These are phyloP conservation scores for Wickerhamiella hasegawae DNA, from an alignment of 805 yeast species.

Conservation along the genomic window DNA sequence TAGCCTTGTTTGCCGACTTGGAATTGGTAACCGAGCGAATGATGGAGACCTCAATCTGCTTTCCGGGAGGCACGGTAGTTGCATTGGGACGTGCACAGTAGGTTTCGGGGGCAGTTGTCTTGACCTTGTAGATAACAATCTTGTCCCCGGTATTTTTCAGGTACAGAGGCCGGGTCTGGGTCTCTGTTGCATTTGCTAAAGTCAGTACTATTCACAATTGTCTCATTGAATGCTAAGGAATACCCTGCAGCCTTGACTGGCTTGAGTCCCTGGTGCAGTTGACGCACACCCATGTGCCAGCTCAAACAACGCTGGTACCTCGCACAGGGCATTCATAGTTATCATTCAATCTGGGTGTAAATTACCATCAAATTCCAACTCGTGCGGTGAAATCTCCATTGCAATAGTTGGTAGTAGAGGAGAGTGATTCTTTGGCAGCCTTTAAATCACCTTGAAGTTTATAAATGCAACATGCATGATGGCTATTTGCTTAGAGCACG, in stretches of 20 bases:
- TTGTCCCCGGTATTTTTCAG: constrained; percentile 38
- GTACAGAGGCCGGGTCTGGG: not conserved
- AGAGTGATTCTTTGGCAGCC: not conserved
- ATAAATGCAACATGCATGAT: no score
- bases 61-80: constrained; percentile 60
- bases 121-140: constrained; percentile 79
- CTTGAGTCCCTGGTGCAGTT: no score
- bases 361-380: constrained; percentile 67
- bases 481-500: no score
- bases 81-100: constrained; percentile 95
- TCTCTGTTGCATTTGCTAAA: not conserved
- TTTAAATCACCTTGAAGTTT: no score
- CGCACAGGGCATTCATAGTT: no score
- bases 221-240: no score
- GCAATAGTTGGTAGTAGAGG: constrained; percentile 6
- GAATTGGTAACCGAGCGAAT: constrained; percentile 83
- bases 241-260: no score
- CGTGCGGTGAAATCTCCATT: constrained; percentile 60
- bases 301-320: no score
- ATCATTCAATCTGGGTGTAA: no score
- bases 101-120: constrained; percentile 92
- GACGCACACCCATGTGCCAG: not conserved
- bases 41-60: constrained; percentile 52
- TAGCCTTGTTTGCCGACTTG: constrained; percentile 51
- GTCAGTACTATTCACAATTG: no score